Conservation (phyloP, 2,329 filamentous ascomycete species). For the Lecanicillium sp. region DNA sequence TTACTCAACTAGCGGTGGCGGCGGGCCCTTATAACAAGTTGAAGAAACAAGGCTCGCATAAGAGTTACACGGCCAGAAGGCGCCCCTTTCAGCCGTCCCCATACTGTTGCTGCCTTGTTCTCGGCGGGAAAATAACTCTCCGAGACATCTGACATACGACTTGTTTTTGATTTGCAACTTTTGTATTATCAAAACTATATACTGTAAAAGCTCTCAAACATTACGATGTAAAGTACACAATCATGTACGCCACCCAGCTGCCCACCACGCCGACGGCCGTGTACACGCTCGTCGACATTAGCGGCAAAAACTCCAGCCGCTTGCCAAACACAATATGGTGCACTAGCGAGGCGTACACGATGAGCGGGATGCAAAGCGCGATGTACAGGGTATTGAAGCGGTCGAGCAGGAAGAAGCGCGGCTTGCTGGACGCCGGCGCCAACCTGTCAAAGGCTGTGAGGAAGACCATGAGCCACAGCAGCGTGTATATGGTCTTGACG, state of each 20-base stretch:
- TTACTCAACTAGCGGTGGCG: too few species aligned
- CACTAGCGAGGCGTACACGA: conserved; percentile 79
- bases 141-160: too few species aligned
- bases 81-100: too few species aligned
- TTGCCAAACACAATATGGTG: conserved; percentile 80
- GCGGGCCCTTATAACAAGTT: too few species aligned
- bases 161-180: too few species aligned
- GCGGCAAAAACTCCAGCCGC: conserved; percentile 79
- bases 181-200: too few species aligned
- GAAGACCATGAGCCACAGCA: conserved; percentile 86
- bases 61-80: too few species aligned
- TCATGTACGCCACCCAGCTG: conserved; percentile 91
- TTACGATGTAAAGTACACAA: conserved; percentile 72
- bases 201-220: conserved; percentile 4
- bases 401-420: conserved; percentile 85
- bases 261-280: conserved; percentile 90
- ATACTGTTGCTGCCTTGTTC: too few species aligned
- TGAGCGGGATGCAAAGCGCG: conserved; percentile 79
- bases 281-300: conserved; percentile 97
- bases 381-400: conserved; percentile 88
- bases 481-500: conserved; percentile 86
- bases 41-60: too few species aligned
- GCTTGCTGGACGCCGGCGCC: conserved; percentile 72
- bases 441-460: conserved; percentile 80
- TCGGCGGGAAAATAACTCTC: too few species aligned